Evolutionary conservation across 2,329 filamentous ascomycete species (phyloP), one percentile per base, ranked within the genome.

Genomic region (Exutisphaerella laricina): DNA sequence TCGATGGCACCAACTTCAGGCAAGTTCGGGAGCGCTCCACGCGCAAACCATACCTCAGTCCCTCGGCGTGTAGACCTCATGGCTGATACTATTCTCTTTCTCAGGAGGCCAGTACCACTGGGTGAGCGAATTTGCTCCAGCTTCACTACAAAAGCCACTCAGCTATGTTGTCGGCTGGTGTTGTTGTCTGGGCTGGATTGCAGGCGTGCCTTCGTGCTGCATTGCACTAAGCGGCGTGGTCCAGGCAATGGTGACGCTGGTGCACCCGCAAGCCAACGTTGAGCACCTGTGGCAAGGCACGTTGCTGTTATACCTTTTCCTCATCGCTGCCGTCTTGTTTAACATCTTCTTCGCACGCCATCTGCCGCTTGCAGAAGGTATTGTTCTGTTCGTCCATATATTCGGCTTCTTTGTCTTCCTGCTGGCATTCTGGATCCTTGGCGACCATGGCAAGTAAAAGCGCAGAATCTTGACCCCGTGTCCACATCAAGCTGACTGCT

Each of bases 131-230:
- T 65, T 71, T 16, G 67, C 68, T 3, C 69, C 70, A 8, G 57
- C 56, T 4, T 61, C 60, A 3, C 63, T 60, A 32, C 68, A 69
- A 45, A 66, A 63, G 30, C 65, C 70, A 36, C 62, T 71, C 40
- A 70, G 67, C 48, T 72, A 71, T 42, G 57, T 72, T 14, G 62
- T 68, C 5, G 69, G 68, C 10, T 71, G 69, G 69, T 60, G 52
- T 46, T 61, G 51, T 37, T 63, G 53, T 48, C 58, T 58, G 29
- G 60, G 60, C 32, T 64, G 59, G 59, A 57, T 63, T 10, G 53
- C 53, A 41, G 54, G 59, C 9, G 54, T 62, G 10, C 58, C 59
- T 5, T 51, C 59, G 4, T 62, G 58, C 37, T 57, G 54, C 36
- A 34, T 55, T 7, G 56, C 58, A 33, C 53, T 61, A 1, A 57